phyloP scores from a whole-genome alignment of 2,329 filamentous ascomycete species.

The Camillea tinctor region DNA sequence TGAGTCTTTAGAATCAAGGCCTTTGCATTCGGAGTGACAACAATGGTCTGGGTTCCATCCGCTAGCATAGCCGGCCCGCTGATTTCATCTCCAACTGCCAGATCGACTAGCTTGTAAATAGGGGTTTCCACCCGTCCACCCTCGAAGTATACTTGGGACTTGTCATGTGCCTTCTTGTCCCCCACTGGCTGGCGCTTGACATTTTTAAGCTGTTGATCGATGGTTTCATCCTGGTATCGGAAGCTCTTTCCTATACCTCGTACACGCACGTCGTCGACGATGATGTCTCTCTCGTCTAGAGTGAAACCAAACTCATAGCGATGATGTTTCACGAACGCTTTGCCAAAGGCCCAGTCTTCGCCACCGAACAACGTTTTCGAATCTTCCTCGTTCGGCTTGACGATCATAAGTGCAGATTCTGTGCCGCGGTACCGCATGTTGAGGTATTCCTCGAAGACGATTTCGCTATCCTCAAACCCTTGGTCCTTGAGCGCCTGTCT shows the following conservation, averaged over 20 bases:
- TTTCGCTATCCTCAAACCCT: constrained; percentile 72
- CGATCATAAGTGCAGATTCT: constrained; percentile 86
- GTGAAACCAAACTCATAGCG: constrained; percentile 93
- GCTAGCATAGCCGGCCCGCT: constrained; percentile 82
- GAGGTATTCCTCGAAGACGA: constrained; percentile 86
- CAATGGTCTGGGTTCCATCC: constrained; percentile 87
- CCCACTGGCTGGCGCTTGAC: constrained; percentile 59
- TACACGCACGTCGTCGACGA: constrained; percentile 85
- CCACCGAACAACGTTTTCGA: constrained; percentile 57
- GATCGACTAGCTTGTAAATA: constrained; percentile 76
- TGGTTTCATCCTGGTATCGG: constrained; percentile 73
- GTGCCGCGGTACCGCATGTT: constrained; percentile 93
- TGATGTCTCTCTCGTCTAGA: constrained; percentile 77
- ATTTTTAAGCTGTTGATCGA: constrained; percentile 77
- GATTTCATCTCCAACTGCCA: constrained; percentile 70
- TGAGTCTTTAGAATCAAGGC: constrained; percentile 82
- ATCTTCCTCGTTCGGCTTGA: constrained; percentile 68
- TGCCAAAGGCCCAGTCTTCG: constrained; percentile 77
- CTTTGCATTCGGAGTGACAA: constrained; percentile 75
- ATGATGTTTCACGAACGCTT: constrained; percentile 83
- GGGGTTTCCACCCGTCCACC: constrained; percentile 75
- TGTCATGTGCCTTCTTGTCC: constrained; percentile 62
- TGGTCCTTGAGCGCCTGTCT: constrained; percentile 67
- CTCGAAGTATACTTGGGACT: constrained; percentile 77
- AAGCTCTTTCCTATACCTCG: constrained; percentile 89